phyloP scores from a whole-genome alignment of 2,329 filamentous ascomycete genomes.

The Ambrosiella beaveri region DNA sequence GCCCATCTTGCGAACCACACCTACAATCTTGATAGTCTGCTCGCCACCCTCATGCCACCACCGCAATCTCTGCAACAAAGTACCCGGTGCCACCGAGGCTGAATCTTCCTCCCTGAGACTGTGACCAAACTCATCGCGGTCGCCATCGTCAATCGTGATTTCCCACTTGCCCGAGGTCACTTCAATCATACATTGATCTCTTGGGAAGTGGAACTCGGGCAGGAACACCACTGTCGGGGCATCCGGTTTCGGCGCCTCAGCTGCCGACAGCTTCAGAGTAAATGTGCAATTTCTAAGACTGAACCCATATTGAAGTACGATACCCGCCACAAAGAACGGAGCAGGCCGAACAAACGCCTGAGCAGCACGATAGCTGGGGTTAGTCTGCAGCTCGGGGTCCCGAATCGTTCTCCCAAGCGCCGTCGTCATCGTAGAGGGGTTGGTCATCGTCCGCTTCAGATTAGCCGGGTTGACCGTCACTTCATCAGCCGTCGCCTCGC shows the following conservation, averaged over 20 bases:
- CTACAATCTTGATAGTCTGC: slow-evolving; percentile 61
- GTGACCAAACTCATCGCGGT: slow-evolving; percentile 6
- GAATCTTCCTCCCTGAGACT: neutral
- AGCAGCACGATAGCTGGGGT: slow-evolving; percentile 67
- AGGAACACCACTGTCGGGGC: slow-evolving; percentile 69
- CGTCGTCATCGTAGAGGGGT: slow-evolving; percentile 45
- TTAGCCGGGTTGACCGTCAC: slow-evolving; percentile 55
- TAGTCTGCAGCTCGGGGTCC: slow-evolving; percentile 40
- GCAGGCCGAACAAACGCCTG: slow-evolving; percentile 85
- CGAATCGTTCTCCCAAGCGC: slow-evolving; percentile 24
- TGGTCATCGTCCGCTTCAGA: slow-evolving; percentile 54
- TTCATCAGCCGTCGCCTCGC: slow-evolving; percentile 24
- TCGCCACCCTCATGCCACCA: slow-evolving; percentile 91
- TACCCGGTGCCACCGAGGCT: slow-evolving; percentile 23
- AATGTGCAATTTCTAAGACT: slow-evolving; percentile 68
- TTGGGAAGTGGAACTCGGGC: slow-evolving; percentile 83
- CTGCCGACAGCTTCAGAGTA: slow-evolving; percentile 46
- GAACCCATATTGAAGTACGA: slow-evolving; percentile 56
- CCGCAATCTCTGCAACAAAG: slow-evolving; percentile 54
- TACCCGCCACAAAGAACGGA: slow-evolving; percentile 58
- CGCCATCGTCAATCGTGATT: slow-evolving; percentile 49
- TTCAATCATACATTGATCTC: slow-evolving; percentile 50
- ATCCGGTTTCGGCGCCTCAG: slow-evolving; percentile 30
- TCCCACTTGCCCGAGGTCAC: slow-evolving; percentile 82
- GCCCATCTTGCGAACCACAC: slow-evolving; percentile 43